These are phyloP conservation scores for Ustulina deusta DNA, from an alignment of 2,329 filamentous ascomycete genomes.

Conservation along the genomic window DNA sequence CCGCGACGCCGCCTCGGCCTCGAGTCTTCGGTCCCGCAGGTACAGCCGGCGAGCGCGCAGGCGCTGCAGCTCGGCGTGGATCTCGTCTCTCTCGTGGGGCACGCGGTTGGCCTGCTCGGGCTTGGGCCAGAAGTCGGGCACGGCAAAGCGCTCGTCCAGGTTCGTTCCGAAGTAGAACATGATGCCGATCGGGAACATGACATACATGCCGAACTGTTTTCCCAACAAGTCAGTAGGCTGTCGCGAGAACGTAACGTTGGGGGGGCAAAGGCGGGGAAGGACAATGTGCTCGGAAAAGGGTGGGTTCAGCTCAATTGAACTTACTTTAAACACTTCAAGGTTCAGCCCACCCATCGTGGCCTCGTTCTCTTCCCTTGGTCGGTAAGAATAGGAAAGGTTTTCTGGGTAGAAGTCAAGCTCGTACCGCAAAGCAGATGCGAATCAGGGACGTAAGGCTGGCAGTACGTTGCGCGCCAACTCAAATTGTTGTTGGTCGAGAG, in stretches of 20 bases:
- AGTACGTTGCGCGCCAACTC: not conserved
- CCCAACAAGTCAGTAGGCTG: not conserved
- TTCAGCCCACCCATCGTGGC: slow-evolving; percentile 82
- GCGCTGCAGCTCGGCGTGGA: slow-evolving; percentile 81
- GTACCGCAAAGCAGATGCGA: not conserved
- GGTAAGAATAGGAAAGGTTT: not conserved
- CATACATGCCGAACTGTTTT: slow-evolving; percentile 92
- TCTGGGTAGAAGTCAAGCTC: not conserved
- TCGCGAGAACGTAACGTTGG: not conserved
- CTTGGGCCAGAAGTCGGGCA: slow-evolving; percentile 94
- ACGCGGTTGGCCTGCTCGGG: slow-evolving; percentile 80
- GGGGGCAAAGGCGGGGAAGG: too few relatives aligned
- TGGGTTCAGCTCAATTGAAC: slow-evolving; percentile 30
- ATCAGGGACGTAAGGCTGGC: not conserved
- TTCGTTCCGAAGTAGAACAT: slow-evolving; percentile 99
- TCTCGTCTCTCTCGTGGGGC: slow-evolving; percentile 83
- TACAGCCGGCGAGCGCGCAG: slow-evolving; percentile 75
- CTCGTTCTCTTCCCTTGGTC: slow-evolving; percentile 2
- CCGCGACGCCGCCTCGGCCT: slow-evolving; percentile 49
- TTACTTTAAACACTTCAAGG: slow-evolving; percentile 93
- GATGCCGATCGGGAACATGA: slow-evolving; percentile 98
- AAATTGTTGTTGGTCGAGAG: not conserved
- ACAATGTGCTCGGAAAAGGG: not conserved
- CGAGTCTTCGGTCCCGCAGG: slow-evolving; percentile 75
- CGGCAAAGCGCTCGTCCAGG: slow-evolving; percentile 89